A percentile compares a stretch with the other conserved stretches of the same genome.
These are phyloP conservation scores for Hordeum pubiflorum DNA, from an alignment of 202 grass and related monocot genomes.

Conservation along the genomic window DNA sequence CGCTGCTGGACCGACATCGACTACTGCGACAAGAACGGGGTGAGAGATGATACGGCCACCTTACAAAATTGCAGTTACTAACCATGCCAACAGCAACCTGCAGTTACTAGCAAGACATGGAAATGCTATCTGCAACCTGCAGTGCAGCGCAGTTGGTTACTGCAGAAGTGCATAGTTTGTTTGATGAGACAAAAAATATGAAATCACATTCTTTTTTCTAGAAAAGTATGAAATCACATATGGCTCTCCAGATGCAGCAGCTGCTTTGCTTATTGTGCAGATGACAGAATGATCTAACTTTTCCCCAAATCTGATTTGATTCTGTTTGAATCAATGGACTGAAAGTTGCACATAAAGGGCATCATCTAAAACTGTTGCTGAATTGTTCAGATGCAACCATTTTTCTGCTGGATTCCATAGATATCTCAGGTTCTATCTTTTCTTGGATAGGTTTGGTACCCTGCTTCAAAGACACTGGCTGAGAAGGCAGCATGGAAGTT, in stretches of 20 bases:
- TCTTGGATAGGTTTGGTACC: slow-evolving; percentile 73
- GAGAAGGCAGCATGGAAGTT: slow-evolving; percentile 92
- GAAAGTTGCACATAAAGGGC: background rate
- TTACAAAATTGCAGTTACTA: background rate
- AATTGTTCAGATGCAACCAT: background rate
- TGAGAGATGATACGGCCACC: background rate
- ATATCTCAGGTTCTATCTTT: background rate
- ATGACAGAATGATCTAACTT: background rate
- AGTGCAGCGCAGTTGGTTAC: background rate
- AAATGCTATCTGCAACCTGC: background rate
- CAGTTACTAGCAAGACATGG: background rate
- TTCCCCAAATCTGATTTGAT: background rate
- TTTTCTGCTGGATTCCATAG: background rate
- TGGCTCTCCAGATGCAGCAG: background rate
- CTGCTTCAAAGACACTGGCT: slow-evolving; percentile 67
- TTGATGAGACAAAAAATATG: background rate
- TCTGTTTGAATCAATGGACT: background rate
- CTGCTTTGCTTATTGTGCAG: background rate
- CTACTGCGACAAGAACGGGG: slow-evolving; percentile 80
- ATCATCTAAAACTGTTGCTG: background rate
- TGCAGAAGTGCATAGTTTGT: background rate
- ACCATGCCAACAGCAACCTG: background rate
- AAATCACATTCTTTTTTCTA: too few relatives aligned
- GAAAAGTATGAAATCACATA: too few relatives aligned
- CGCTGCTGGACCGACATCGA: slow-evolving; percentile 83